A percentile compares a stretch with the other conserved stretches of the same genome.
Conservation (phyloP, 73 alveolate genomes). For the Paramecium caudatum region DNA sequence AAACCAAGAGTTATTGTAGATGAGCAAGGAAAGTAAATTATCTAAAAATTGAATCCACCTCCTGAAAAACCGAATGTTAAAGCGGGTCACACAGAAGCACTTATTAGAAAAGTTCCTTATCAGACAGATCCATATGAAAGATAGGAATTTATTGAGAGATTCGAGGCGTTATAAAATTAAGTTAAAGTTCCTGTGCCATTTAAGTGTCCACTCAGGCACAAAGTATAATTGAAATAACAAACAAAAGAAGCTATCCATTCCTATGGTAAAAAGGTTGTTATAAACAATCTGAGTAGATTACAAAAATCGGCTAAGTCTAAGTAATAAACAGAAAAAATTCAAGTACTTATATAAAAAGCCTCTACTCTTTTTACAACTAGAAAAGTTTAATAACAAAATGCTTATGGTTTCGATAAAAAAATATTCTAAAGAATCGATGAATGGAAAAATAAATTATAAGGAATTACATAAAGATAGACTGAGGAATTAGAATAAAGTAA, state of each 20-base stretch:
- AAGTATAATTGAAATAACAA: no score
- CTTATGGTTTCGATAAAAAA: background rate
- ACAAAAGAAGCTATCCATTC: no score
- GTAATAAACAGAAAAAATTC: slow-evolving; percentile 9
- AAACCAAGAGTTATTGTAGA: background rate
- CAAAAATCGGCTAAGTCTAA: background rate
- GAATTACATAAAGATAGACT: background rate
- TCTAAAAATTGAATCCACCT: background rate
- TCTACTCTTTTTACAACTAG: background rate
- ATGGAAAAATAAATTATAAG: background rate
- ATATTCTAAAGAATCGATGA: background rate
- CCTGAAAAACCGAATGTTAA: slow-evolving; percentile 22
- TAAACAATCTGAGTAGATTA: background rate
- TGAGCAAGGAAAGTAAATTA: background rate
- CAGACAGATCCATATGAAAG: background rate
- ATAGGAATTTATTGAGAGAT: background rate
- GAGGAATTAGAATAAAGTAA: background rate
- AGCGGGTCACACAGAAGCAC: slow-evolving; percentile 1
- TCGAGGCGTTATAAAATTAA: background rate
- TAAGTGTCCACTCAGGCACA: background rate
- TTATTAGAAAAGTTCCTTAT: background rate
- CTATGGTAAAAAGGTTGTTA: background rate
- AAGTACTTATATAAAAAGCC: background rate
- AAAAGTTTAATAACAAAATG: background rate
- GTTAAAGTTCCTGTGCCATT: background rate